Evolutionary conservation across 352 stramenopile genomes (phyloP), one percentile per base, ranked within the genome.

Genomic region (Pythium periplocum): DNA sequence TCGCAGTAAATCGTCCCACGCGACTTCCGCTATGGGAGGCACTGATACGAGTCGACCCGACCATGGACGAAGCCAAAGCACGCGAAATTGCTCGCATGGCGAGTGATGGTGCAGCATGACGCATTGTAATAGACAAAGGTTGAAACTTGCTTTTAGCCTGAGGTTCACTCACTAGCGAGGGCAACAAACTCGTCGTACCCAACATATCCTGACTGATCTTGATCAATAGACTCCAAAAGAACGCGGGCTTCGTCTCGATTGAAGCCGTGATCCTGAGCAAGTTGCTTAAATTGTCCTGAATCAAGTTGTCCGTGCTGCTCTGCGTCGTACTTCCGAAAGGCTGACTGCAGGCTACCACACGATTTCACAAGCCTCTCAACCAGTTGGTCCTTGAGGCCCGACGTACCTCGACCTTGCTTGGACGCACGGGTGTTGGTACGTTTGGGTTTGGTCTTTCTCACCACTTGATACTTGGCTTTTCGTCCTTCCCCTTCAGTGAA

Each of bases 21-120:
- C 77, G 72, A 26, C 40, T 90, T 32, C 61, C 74, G 38, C 47
- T 90, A 8, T 90, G 80, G 80, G 62, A 90, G 50, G 77, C 80
- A 39, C 68, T 90, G 3, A 81, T 86, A 64, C 66, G 65, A 1
- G 75, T 90, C 0, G 80, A 90, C 51, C 75, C 80, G n/a, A 73
- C 63, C 10, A 53, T 90, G 17, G 62, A 69, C 35, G 73, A 87
- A 50, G 43, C 43, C 4, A 75, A 79, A 55, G 79, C 77, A 6
- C 67, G 69, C 39, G 69, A 87, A 38, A 57, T 66, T 38, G 59
- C 59, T 1, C 53, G 51, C n/a, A 36, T 57, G 40, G 51, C 48
- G 7, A 59, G 41, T 26, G 39, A 53, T 32, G 43, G 35, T 6
- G 42, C 30, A 17, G 42, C 30, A 17, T 55, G 40, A 55, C 4